phyloP scores from a whole-genome alignment of 306 rosid species.

The Cercis canadensis region DNA sequence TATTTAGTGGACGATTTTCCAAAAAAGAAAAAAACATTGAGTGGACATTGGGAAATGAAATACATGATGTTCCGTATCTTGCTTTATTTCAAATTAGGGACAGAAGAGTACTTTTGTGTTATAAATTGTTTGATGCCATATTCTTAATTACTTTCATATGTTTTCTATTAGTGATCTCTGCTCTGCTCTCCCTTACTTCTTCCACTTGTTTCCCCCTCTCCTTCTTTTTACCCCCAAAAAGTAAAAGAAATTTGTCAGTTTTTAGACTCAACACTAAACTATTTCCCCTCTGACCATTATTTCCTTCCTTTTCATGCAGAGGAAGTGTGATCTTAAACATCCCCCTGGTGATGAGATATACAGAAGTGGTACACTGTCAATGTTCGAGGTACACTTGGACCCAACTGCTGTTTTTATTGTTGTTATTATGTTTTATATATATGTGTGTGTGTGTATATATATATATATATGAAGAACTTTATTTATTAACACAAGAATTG shows the following conservation, averaged over 20 bases:
- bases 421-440: no score
- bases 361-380: conserved; percentile 95
- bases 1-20: not conserved
- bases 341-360: conserved; percentile 99
- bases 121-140: not conserved
- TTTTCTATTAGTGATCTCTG: no score
- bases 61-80: not conserved
- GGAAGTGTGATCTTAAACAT: conserved; percentile 98
- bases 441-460: no score
- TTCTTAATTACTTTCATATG: not conserved
- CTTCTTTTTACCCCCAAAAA: no score
- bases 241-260: no score
- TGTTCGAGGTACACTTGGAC: conserved; percentile 82
- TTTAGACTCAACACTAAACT: not conserved
- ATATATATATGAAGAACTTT: no score
- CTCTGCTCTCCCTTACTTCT: not conserved
- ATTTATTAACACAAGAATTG: no score
- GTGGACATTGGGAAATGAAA: not conserved
- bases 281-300: not conserved
- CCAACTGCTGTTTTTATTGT: conserved; percentile 3
- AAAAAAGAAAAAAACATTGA: no score
- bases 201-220: not conserved
- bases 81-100: not conserved
- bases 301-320: conserved; percentile 56
- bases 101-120: not conserved